Evolutionary conservation across 495 filamentous ascomycete genomes (phyloP).

Genomic region (Poronia punctata): DNA sequence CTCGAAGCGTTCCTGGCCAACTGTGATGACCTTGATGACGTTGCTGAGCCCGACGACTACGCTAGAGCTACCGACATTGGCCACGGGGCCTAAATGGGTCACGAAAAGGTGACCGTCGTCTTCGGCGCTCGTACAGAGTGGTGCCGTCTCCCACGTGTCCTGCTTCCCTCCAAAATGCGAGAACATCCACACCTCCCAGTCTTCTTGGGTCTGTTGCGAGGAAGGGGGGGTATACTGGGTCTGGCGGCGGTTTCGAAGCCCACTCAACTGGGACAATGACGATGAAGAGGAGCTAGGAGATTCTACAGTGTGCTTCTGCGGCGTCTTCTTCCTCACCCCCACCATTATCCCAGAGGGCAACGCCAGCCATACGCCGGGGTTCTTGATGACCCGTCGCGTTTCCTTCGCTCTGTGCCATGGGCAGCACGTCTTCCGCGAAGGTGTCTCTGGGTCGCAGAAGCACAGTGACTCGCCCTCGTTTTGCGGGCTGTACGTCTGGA

Average conservation of each 20-base stretch:
- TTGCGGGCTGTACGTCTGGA: conserved; percentile 49
- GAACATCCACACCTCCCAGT: conserved; percentile 64
- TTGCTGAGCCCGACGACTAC: conserved; percentile 63
- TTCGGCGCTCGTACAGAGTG: conserved; percentile 25
- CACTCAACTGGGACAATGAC: conserved; percentile 3
- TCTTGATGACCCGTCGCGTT: conserved; percentile 29
- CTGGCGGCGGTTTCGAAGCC: conserved; percentile 22
- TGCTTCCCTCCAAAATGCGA: conserved; percentile 33
- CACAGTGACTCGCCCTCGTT: conserved; percentile 35
- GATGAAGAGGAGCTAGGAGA: not conserved
- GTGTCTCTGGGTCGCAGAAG: conserved; percentile 29
- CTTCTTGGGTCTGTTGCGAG: conserved; percentile 23
- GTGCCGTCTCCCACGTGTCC: conserved; percentile 30
- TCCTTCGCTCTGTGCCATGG: conserved; percentile 37
- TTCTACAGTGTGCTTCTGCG: conserved; percentile 7
- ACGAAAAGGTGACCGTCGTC: conserved; percentile 49
- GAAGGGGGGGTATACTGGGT: conserved; percentile 2
- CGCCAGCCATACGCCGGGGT: conserved; percentile 44
- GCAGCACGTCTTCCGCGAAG: conserved; percentile 27
- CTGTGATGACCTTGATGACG: conserved; percentile 55
- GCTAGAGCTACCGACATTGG: conserved; percentile 47
- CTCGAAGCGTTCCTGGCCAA: conserved; percentile 56
- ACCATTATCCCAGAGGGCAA: conserved; percentile 42
- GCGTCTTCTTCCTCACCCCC: conserved; percentile 31
- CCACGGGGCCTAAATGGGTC: conserved; percentile 51